Evolutionary conservation across 306 rosid genomes (phyloP).

Genomic region (Castanea crenata): DNA sequence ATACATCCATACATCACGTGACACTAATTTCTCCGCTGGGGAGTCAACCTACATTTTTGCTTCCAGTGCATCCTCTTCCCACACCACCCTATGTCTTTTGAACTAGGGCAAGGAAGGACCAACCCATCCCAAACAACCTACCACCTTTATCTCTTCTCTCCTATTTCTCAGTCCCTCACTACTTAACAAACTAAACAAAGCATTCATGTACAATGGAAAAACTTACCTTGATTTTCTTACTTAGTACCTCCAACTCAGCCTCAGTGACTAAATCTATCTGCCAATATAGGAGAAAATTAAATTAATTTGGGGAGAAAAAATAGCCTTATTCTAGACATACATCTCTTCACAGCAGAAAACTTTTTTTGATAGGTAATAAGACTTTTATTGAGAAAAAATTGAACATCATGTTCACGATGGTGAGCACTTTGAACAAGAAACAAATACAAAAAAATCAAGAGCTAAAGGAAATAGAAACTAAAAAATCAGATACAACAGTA

Average conservation of each 20-base stretch:
- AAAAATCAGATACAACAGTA: no score
- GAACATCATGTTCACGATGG: no score
- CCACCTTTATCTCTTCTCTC: neutral
- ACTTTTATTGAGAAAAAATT: no score
- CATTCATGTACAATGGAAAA: neutral
- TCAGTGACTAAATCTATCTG: constrained; percentile 82
- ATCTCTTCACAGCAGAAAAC: neutral
- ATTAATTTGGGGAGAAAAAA: neutral
- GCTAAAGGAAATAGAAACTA: no score
- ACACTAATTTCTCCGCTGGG: neutral
- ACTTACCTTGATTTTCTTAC: constrained; percentile 66
- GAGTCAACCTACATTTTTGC: neutral
- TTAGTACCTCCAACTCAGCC: constrained; percentile 60
- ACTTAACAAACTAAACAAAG: neutral
- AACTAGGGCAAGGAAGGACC: neutral
- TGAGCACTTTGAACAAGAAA: no score
- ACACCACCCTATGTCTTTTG: neutral
- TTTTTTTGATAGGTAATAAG: no score
- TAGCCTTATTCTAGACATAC: neutral
- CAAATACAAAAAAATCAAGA: no score
- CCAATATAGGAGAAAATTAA: constrained; percentile 26
- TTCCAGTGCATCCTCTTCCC: neutral
- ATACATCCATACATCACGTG: neutral
- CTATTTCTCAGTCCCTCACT: neutral
- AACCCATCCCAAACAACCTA: no score